Evolutionary conservation across 352 stramenopile genomes (phyloP), one percentile per base, ranked within the genome.

Genomic region (Sclerospora graminicola): DNA sequence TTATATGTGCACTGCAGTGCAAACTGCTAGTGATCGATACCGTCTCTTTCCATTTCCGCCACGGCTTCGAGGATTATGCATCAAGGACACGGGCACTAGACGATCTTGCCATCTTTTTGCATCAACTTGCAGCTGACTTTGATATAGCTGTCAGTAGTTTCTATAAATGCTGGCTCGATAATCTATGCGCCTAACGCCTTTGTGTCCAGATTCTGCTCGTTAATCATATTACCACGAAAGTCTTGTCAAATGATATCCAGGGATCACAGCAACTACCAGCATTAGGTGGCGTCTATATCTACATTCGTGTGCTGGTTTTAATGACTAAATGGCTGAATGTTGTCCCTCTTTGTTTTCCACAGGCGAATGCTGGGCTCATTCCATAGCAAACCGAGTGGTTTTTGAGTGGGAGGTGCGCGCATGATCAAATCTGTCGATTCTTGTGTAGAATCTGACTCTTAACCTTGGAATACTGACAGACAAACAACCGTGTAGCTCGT

Each of bases 41-140:
- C 16, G 64, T 97, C 14, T 86, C 93, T 10, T 98, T 97, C 68
- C 93, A 97, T 57, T 96, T 95, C 62, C 73, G 93, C 8, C 82
- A 95, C 34, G 77, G 68, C 0, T 89, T 85, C 37, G 73, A 89
- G 41, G 63, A 94, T 29, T 90, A 78, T 38, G 40, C 47, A 1
- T 64, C 82, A 48, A 70, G 88, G 13, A 48, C 68, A 8, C 61
- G 80, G 18, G 57, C 69, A 8, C 56, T 97, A n/a, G 78, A 83
- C n/a, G 56, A 60, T 18, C 57, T 95, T 34, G 77, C 86, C 28
- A 51, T 41, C 0, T 69, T 83, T 35, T 54, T 98, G 23, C 69
- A 87, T 33, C 51, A 58, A 9, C 33, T 92, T 4, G 63, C 73
- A 0, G 27, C 47, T 11, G 69, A 86, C 20, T 83, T 78, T 37